A percentile compares a stretch with the other conserved stretches of the same genome.
These are phyloP conservation scores for Metarhizium guizhouense DNA, from an alignment of 2,329 filamentous ascomycete genomes.

Conservation along the genomic window DNA sequence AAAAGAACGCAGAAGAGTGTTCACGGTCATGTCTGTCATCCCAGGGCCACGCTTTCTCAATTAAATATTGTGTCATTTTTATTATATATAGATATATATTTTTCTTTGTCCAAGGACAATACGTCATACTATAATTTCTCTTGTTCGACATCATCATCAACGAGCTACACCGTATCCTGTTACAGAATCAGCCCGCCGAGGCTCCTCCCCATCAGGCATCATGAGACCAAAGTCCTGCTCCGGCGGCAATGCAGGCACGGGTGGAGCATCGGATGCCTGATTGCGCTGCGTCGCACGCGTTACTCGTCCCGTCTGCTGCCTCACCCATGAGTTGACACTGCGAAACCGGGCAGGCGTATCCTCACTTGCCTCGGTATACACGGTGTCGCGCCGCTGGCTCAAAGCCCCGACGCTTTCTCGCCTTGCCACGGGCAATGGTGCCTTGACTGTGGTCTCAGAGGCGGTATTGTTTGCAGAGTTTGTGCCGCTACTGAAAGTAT, in stretches of 20 bases:
- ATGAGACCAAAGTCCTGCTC: slow-evolving; percentile 41
- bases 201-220: slow-evolving; percentile 40
- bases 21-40: no score
- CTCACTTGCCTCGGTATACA: slow-evolving; percentile 44
- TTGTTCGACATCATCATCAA: background rate
- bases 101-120: background rate
- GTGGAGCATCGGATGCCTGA: slow-evolving; percentile 22
- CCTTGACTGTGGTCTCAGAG: slow-evolving; percentile 9
- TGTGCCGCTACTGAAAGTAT: background rate
- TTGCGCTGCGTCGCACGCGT: slow-evolving; percentile 34
- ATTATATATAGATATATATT: background rate
- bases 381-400: slow-evolving; percentile 32
- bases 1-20: background rate
- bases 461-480: slow-evolving; percentile 17
- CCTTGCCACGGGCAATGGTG: slow-evolving; percentile 5
- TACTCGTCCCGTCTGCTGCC: slow-evolving; percentile 50
- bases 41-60: background rate
- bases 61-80: background rate
- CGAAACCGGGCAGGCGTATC: slow-evolving; percentile 48
- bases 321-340: slow-evolving; percentile 54
- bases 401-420: slow-evolving; percentile 7
- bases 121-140: background rate
- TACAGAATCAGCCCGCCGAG: slow-evolving; percentile 27
- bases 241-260: slow-evolving; percentile 31
- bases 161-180: slow-evolving; percentile 11